A percentile compares a stretch with the other conserved stretches of the same genome.
phyloP scores from a whole-genome alignment of 2,329 filamentous ascomycete species.

The Claviceps spartinae region DNA sequence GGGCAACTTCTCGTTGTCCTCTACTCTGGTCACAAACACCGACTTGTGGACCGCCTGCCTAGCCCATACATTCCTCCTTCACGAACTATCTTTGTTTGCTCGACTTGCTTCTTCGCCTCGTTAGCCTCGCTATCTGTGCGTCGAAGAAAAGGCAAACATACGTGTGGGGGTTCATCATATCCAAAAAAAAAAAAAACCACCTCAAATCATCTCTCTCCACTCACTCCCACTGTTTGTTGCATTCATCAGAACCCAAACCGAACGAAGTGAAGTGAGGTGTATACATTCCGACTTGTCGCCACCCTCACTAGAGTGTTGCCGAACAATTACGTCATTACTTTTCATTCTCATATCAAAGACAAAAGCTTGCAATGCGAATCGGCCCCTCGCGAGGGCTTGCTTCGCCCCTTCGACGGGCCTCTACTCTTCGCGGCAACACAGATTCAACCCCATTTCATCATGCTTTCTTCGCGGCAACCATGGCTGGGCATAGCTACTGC shows the following conservation, averaged over 20 bases:
- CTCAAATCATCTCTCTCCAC: not conserved
- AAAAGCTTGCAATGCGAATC: constrained; percentile 12
- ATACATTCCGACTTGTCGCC: too few species aligned
- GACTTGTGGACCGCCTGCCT: not conserved
- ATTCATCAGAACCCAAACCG: not conserved
- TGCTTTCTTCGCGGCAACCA: constrained; percentile 1
- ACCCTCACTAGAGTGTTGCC: too few species aligned
- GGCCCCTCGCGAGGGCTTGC: constrained; percentile 11
- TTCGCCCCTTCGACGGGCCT: constrained; percentile 6
- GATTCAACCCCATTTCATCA: not conserved
- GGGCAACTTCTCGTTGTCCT: too few species aligned
- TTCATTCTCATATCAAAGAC: not conserved
- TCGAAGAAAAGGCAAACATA: not conserved
- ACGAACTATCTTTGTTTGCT: not conserved
- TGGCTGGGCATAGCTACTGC: constrained; percentile 1
- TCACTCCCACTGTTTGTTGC: not conserved
- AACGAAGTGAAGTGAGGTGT: too few species aligned
- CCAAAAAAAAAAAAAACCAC: not conserved
- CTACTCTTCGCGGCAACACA: not conserved
- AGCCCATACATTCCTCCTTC: not conserved
- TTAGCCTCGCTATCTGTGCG: not conserved
- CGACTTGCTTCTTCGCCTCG: not conserved
- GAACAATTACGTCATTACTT: too few species aligned
- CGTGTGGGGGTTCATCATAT: not conserved
- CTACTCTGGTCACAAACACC: too few species aligned